Base-by-base conservation (phyloP, 169 alveolate species). In the Plasmodium fragile region DNA sequence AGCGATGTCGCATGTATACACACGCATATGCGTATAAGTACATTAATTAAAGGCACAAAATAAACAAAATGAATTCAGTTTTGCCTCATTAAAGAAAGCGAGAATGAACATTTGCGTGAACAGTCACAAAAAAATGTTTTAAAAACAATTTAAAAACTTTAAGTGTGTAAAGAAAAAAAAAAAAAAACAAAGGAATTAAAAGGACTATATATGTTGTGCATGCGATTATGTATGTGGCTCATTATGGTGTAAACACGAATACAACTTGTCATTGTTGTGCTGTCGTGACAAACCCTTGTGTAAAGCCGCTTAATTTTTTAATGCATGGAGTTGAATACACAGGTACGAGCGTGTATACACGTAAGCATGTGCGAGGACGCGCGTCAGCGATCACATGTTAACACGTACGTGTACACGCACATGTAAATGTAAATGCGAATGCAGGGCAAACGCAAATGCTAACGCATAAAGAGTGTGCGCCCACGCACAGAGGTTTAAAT, bases 321-420 rank as follows among this genome's bases (percentile, higher is more conserved):
- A 22, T 59, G 75, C 75, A 59, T 59, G 34, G 36, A 22, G 36
- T 18, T 59, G 28, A 59, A 59, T 59, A 25, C 34, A 59, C 36
- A 59, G 16, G 16, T 59, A 11, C 75, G 75, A 59, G 34, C 11
- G 34, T 59, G 75, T 59, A 59, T 59, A 59, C 75, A 55, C 72
- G 22, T 55, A 59, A 59, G 34, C 75, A 25, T 59, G 36, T 59
- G 75, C 28, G 6, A 22, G 75, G 25, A 6, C 34, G 75, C 55
- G 55, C 55, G 55, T 45, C 55, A 45, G 55, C 55, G 4, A 45
- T 45, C 55, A 45, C 55, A 45, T 5, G 18, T 45, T 13, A 45
- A 13, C 55, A 73, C 45, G 82, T 73, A 73, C 22, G 82, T 73
- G 45, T 36, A 77, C 70, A 79, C 69, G 55, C 25, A 32, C 59